Percentiles rank a stretch among this genome's conserved stretches.
Evolutionary conservation across 2,329 filamentous ascomycete genomes (phyloP).

Genomic region (Fonsecaea multimorphosa): DNA sequence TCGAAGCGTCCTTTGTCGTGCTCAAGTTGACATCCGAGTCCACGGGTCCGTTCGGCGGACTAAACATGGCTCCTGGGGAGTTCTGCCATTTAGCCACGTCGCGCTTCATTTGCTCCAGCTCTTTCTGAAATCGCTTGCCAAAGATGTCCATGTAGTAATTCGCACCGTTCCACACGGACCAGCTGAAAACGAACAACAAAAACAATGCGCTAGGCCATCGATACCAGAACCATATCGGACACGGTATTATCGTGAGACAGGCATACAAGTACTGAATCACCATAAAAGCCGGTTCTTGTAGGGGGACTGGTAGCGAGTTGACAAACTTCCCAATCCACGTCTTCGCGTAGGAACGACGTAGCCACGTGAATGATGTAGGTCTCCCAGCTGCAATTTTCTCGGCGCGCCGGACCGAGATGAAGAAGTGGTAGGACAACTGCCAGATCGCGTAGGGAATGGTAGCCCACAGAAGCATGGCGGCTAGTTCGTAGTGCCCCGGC

Average conservation of each 20-base stretch:
- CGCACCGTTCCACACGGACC: conserved; percentile 96
- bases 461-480: conserved; percentile 92
- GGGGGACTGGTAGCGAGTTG: conserved; percentile 71
- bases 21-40: conserved; percentile 18
- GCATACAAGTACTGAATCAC: conserved; percentile 92
- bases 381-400: conserved; percentile 95
- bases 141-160: conserved; percentile 99
- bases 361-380: conserved; percentile 96
- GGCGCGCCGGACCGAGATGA: conserved; percentile 92
- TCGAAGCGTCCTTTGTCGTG: conserved; percentile 10
- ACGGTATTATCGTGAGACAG: conserved; percentile 89
- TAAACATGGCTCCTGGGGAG: conserved; percentile 48
- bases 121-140: conserved; percentile 94
- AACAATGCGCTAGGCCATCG: conserved; percentile 79
- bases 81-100: conserved; percentile 90
- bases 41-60: conserved; percentile 27
- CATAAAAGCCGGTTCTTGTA: conserved; percentile 95
- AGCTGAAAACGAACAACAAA: conserved; percentile 81
- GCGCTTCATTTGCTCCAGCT: conserved; percentile 83
- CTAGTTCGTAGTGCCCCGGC: conserved; percentile 76
- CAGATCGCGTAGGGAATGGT: conserved; percentile 90
- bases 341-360: conserved; percentile 87
- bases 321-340: conserved; percentile 88
- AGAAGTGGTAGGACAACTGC: conserved; percentile 91
- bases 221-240: conserved; percentile 92